Evolutionary conservation across 1,284 basidiomycete genomes (phyloP), one percentile per base, ranked within the genome.

Genomic region (Trichosporon sp.): DNA sequence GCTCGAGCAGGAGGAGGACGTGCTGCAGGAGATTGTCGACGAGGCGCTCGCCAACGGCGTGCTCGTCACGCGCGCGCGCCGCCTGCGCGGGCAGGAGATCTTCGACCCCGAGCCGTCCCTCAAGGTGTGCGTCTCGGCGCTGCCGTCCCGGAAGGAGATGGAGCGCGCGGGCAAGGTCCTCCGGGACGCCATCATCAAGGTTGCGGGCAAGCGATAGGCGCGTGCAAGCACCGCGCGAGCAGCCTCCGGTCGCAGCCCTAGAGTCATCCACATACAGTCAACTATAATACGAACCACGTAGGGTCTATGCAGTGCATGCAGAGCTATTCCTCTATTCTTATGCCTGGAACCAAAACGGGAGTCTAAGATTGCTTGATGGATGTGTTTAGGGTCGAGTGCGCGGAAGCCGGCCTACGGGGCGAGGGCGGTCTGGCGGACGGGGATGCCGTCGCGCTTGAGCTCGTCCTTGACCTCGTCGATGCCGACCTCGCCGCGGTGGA

Each of bases 11-110:
- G 93, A 98, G 81, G 94, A 96, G 79, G 83, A 85, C 23, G 70
- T 92, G 31, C 79, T 97, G 73, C 94, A 97, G 82, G 92, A 94
- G 65, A 88, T 97, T 27, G 92, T 95, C 11, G 94, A 96, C 68
- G 92, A 95, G 78, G 86, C 87, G 0, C 82, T 92, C 62, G 83
- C 84, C 1, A 90, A 92, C 75, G 92, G 92, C 31, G 90, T 97
- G 64, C 85, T 96, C 76, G 84, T 95, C 73, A 93, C 92, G 0
- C 87, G 91, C 21, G 90, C 92, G 62, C 91, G 92, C 84, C 84
- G 92, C 64, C 83, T 96, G 70, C 87, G 88, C 69, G 89, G 89
- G 0, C 93, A 95, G 82, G 95, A 97, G 85, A 84, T 88, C 70
- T 85, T 88, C n/a, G 92, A 95, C 78, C 87, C 89, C 12, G 86